Base-by-base conservation (phyloP, 2,329 filamentous ascomycete species). In the Exophiala bonariae region DNA sequence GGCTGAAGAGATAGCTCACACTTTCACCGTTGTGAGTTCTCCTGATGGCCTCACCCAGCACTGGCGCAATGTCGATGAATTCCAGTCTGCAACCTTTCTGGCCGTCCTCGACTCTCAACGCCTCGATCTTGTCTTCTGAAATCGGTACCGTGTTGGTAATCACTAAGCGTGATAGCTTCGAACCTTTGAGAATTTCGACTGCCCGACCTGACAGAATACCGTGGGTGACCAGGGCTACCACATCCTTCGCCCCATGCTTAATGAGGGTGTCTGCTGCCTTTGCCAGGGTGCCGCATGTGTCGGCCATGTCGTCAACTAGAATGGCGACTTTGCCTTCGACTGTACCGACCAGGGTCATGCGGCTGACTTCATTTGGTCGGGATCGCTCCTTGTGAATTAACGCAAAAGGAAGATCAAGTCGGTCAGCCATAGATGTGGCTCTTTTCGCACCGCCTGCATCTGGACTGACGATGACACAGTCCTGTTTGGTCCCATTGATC, bases 351-450 rank as follows among this genome's bases (percentile, higher is more conserved):
- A 99, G 85, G 1, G 90, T 88, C 89, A 96, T 95, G 61, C 89
- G 85, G 8, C 87, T 89, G 52, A 96, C 90, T 64, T 95, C 90
- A 62, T 95, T 95, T 50, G 85, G 85, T n/a, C 89, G 83, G 4
- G 90, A 87, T 48, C 91, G 87, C 72, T 96, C 92, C 75, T 97
- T 96, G 79, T 96, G 91, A 59, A 97, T 97, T 44, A 97, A 81
- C 7, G 92, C 92, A 67, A 97, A 96, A 51, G 85, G 86, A 38
- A 91, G 82, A 64, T 96, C 90, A 51, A 97, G 80, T 39, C 89
- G 86, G 68, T 96, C 92, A 47, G 92, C 92, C 57, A 97, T 95
- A 10, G 87, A 89, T 7, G 92, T 96, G 32, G 91, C 92, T 68
- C 85, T 83, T 75, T 96, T 97, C 41, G 91, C 92, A 63, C 92